Conservation (phyloP, 768 basidiomycete species). For the Mycena crocata region DNA sequence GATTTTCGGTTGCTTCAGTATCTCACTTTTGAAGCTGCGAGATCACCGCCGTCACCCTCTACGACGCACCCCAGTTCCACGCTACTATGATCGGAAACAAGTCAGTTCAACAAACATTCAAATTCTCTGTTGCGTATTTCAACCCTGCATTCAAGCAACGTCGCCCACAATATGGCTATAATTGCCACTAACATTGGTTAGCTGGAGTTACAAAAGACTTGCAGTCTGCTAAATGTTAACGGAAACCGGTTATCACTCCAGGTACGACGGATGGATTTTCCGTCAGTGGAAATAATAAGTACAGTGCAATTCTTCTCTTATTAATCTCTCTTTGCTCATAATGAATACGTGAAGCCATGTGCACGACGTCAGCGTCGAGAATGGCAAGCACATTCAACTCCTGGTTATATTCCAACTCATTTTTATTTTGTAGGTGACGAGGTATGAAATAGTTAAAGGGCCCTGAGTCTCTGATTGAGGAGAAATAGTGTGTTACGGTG, state of each 20-base stretch:
- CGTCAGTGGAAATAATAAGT: constrained; percentile 42
- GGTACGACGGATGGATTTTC: constrained; percentile 41
- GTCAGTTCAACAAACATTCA: neutral
- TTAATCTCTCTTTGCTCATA: neutral
- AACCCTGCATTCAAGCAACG: constrained; percentile 29
- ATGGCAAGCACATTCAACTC: constrained; percentile 33
- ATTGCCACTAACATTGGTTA: constrained; percentile 34
- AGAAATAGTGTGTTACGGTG: constrained; percentile 45
- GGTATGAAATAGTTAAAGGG: neutral
- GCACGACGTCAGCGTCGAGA: constrained; percentile 47
- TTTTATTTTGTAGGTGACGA: neutral
- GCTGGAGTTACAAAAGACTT: neutral
- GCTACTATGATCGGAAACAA: constrained; percentile 39
- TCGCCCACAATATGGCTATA: constrained; percentile 38
- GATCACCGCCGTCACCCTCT: constrained; percentile 33
- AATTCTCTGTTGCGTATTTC: neutral
- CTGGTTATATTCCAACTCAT: neutral
- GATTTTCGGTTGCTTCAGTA: neutral
- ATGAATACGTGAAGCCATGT: constrained; percentile 35
- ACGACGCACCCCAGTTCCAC: constrained; percentile 38
- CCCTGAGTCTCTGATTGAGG: too few species aligned
- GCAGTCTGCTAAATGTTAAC: neutral
- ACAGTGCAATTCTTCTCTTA: neutral
- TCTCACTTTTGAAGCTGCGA: constrained; percentile 25
- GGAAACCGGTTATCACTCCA: too few species aligned